Evolutionary conservation across 2,329 filamentous ascomycete species (phyloP), one percentile per base, ranked within the genome.

Genomic region (Cladophialophora bantiana): DNA sequence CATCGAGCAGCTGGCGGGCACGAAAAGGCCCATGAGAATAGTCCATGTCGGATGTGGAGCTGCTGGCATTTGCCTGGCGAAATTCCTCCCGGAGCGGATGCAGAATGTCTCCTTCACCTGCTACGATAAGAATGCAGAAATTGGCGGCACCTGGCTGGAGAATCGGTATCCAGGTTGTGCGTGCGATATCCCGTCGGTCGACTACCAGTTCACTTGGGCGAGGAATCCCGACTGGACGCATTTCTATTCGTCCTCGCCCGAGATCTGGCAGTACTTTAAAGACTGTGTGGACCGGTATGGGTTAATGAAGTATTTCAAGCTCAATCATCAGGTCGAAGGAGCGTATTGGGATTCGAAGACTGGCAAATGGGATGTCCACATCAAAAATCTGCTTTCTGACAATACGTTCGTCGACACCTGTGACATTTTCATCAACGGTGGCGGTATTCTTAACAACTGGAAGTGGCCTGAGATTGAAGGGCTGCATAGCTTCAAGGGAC

Each of bases 371-470:
- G 60, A 71, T 34, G 64, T 78, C 1, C 64, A 68, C 10, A 42
- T 78, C n/a, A 56, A 72, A 36, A 20, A 50, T 20, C 63, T 58
- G 45, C 58, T 38, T 61, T 67, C 59, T 68, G 71, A 64, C 36
- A 68, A 38, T 55, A 65, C 70, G 50, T 72, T 71, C 45, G 65
- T 66, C 10, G 74, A 76, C 36, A 66, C 65, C 38, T 65, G 70
- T 3, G 66, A 77, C 48, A 53, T 77, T 20, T 48, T 77, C 3
- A 63, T 77, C n/a, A 74, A 77, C 62, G 74, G 64, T 2, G 69
- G 67, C 9, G 75, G 75, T 7, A 67, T 73, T n/a, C 65, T 76
- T 10, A 88, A 88, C 71, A 75, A 40, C 9, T 76, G 74, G 74
- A 75, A 76, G 66, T 80, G 77, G 78, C 78, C 79, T 1, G 68